Conservation (phyloP, 2,329 filamentous ascomycete genomes). For the Pochonia chlamydosporia region DNA sequence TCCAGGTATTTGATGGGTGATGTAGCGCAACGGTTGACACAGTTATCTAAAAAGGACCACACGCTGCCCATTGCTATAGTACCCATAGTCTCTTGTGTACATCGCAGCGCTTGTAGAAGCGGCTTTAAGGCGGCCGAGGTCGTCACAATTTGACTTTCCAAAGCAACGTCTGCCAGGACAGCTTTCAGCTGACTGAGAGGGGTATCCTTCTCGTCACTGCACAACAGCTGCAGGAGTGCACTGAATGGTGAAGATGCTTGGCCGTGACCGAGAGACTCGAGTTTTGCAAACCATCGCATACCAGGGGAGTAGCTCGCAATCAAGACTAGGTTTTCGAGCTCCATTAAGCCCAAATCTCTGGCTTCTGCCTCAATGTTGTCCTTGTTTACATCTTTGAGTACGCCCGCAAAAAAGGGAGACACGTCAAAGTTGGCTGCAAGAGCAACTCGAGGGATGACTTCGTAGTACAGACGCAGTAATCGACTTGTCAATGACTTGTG, state of each 20-base stretch:
- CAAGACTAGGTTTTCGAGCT: constrained; percentile 74
- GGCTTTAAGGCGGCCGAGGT: constrained; percentile 40
- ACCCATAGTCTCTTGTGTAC: constrained; percentile 13
- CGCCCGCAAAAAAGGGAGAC: constrained; percentile 65
- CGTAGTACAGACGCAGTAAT: constrained; percentile 78
- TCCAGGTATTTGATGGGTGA: constrained; percentile 83
- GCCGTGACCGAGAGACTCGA: constrained; percentile 48
- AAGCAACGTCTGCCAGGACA: constrained; percentile 54
- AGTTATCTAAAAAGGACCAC: constrained; percentile 77
- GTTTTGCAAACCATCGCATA: constrained; percentile 87
- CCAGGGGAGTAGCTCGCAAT: constrained; percentile 76
- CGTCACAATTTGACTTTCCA: constrained; percentile 63
- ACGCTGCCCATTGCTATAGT: constrained; percentile 34
- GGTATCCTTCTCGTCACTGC: constrained; percentile 21
- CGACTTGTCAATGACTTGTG: constrained; percentile 75
- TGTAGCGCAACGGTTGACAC: constrained; percentile 65
- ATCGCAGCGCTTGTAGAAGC: constrained; percentile 32
- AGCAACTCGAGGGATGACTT: constrained; percentile 71
- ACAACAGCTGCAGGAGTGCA: constrained; percentile 53
- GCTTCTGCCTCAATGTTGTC: constrained; percentile 43
- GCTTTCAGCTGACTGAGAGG: constrained; percentile 40
- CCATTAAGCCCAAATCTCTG: constrained; percentile 57
- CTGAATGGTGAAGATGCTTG: constrained; percentile 56
- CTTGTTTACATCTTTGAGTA: constrained; percentile 56
- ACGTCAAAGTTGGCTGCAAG: constrained; percentile 85